Conservation (phyloP, 805 yeast species). For the Kazachstania kunashirensis region DNA sequence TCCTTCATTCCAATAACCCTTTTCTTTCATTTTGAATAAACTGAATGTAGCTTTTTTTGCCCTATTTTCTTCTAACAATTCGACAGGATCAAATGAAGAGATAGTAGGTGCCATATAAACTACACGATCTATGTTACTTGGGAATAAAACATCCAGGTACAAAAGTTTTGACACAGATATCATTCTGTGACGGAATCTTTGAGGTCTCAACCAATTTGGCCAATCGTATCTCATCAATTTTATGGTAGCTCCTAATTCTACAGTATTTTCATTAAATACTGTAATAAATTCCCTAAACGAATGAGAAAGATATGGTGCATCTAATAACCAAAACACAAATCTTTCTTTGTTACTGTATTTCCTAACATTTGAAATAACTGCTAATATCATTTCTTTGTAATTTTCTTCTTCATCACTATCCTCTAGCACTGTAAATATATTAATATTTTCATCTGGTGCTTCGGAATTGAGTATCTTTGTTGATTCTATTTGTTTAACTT, state of each 20-base stretch:
- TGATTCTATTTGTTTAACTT: constrained; percentile 6
- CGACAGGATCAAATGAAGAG: constrained; percentile 72
- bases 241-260: constrained; percentile 6
- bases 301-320: constrained; percentile 43
- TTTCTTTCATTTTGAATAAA: constrained; percentile 74
- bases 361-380: constrained; percentile 4
- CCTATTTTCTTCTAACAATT: constrained; percentile 33
- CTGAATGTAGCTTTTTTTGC: constrained; percentile 44
- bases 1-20: constrained; percentile 79
- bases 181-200: constrained; percentile 65
- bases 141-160: constrained; percentile 80
- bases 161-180: constrained; percentile 85
- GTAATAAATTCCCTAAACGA: constrained; percentile 52
- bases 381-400: constrained; percentile 12
- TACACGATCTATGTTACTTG: constrained; percentile 61
- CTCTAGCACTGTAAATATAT: constrained; percentile 18
- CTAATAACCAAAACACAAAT: constrained; percentile 80
- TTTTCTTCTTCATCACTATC: constrained; percentile 11
- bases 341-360: background rate
- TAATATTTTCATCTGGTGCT: constrained; percentile 3
- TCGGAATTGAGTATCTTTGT: background rate
- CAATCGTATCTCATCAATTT: constrained; percentile 80
- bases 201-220: constrained; percentile 84
- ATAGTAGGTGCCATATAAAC: constrained; percentile 67
- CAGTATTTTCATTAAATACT: constrained; percentile 7